phyloP scores from a whole-genome alignment of 2,329 filamentous ascomycete species.

The Colletotrichum eleusines region DNA sequence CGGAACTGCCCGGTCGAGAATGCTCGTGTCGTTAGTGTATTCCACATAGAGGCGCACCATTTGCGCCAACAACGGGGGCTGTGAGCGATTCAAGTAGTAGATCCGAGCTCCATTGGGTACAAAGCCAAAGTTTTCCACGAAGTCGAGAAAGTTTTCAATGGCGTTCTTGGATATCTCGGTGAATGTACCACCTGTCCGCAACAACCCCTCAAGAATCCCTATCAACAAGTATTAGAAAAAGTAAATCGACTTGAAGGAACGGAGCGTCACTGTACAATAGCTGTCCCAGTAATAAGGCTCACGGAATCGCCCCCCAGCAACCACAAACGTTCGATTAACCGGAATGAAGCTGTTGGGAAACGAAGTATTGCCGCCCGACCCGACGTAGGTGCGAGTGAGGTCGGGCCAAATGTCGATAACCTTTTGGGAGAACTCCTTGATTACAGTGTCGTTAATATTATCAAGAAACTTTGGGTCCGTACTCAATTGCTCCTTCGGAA shows the following conservation, averaged over 20 bases:
- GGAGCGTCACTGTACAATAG: constrained; percentile 51
- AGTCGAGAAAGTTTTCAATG: constrained; percentile 77
- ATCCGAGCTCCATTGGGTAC: constrained; percentile 76
- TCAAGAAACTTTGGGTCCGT: constrained; percentile 70
- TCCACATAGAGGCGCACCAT: constrained; percentile 76
- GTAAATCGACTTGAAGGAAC: background rate
- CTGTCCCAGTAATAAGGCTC: constrained; percentile 81
- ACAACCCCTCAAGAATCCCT: constrained; percentile 71
- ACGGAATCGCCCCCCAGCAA: constrained; percentile 77
- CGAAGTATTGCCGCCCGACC: constrained; percentile 60
- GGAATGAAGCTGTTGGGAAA: constrained; percentile 76
- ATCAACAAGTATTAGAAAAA: constrained; percentile 50
- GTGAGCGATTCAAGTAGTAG: constrained; percentile 77
- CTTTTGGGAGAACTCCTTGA: constrained; percentile 71
- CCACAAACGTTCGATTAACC: constrained; percentile 76
- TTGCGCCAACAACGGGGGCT: constrained; percentile 73
- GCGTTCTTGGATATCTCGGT: constrained; percentile 73
- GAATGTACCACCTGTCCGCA: constrained; percentile 74
- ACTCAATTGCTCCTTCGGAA: constrained; percentile 63
- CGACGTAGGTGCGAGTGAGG: constrained; percentile 70
- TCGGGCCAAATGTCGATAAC: constrained; percentile 79
- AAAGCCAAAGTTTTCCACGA: constrained; percentile 74
- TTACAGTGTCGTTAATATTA: constrained; percentile 67
- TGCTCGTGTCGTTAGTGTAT: constrained; percentile 72
- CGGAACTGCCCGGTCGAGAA: constrained; percentile 71